Conservation (phyloP, 169 alveolate species). For the Plasmodium relictum region DNA sequence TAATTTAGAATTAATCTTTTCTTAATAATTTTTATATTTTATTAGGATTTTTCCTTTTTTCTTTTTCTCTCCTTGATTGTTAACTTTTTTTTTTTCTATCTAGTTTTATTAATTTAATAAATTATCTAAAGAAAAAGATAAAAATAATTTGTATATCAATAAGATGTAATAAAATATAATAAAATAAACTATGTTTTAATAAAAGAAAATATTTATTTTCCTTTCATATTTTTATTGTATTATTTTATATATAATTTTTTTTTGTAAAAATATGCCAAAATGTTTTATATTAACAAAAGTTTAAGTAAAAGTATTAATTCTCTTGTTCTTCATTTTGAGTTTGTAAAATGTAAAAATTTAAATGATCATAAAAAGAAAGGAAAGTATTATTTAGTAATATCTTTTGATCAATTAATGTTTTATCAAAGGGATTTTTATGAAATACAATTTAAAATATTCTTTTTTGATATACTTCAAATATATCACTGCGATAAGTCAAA, state of each 20-base stretch:
- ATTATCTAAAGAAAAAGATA: not conserved
- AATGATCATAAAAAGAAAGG: conserved; percentile 32
- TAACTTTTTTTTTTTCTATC: too few relatives aligned
- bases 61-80: too few relatives aligned
- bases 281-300: conserved; percentile 38
- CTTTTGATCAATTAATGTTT: conserved; percentile 54
- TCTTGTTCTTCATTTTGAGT: conserved; percentile 55
- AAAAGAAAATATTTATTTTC: too few relatives aligned
- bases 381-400: conserved; percentile 33
- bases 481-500: conserved; percentile 40
- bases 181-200: too few relatives aligned
- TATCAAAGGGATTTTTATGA: conserved; percentile 56
- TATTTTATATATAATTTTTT: too few relatives aligned
- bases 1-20: too few relatives aligned
- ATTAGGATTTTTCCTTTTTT: too few relatives aligned
- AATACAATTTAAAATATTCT: conserved; percentile 38
- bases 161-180: conserved; percentile 1
- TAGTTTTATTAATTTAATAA: too few relatives aligned
- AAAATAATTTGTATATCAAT: not conserved
- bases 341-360: conserved; percentile 66
- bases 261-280: conserved; percentile 5
- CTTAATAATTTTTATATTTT: too few relatives aligned
- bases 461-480: conserved; percentile 30
- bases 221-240: too few relatives aligned
- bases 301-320: conserved; percentile 35